These are phyloP conservation scores for Aspergillus niger DNA, from an alignment of 2,329 filamentous ascomycete species.

Conservation along the genomic window DNA sequence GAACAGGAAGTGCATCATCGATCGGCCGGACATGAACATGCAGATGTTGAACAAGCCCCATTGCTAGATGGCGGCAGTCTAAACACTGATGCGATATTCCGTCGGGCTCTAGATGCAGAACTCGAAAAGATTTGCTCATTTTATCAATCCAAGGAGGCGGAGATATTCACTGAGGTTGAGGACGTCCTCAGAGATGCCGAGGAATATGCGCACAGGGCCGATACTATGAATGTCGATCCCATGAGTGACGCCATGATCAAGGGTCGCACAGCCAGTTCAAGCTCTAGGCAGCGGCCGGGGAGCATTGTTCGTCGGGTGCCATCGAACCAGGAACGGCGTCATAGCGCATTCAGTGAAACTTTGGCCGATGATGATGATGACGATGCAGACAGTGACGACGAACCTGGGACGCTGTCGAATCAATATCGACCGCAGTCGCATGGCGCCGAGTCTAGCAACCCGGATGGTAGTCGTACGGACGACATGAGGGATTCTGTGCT, in stretches of 20 bases:
- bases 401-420: slow-evolving; percentile 42
- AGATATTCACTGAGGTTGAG: slow-evolving; percentile 79
- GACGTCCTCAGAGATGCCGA: slow-evolving; percentile 74
- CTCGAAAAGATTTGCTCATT: slow-evolving; percentile 93
- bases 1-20: slow-evolving; percentile 82
- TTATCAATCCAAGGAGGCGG: slow-evolving; percentile 83
- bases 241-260: slow-evolving; percentile 46
- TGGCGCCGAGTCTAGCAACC: slow-evolving; percentile 29
- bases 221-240: slow-evolving; percentile 46
- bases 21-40: slow-evolving; percentile 49
- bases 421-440: slow-evolving; percentile 26
- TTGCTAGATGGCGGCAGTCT: slow-evolving; percentile 63
- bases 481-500: slow-evolving; percentile 41
- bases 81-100: slow-evolving; percentile 81
- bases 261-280: slow-evolving; percentile 43
- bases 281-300: slow-evolving; percentile 45
- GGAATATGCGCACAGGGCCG: slow-evolving; percentile 63
- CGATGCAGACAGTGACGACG: slow-evolving; percentile 59
- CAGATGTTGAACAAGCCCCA: slow-evolving; percentile 82
- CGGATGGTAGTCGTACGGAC: slow-evolving; percentile 32
- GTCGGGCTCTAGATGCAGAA: slow-evolving; percentile 79
- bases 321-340: slow-evolving; percentile 45
- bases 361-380: slow-evolving; percentile 57
- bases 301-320: slow-evolving; percentile 51
- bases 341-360: slow-evolving; percentile 48